These are phyloP conservation scores for Takakia lepidozioides DNA, from an alignment of 225 moss, liverwort and hornwort genomes.

Conservation along the genomic window DNA sequence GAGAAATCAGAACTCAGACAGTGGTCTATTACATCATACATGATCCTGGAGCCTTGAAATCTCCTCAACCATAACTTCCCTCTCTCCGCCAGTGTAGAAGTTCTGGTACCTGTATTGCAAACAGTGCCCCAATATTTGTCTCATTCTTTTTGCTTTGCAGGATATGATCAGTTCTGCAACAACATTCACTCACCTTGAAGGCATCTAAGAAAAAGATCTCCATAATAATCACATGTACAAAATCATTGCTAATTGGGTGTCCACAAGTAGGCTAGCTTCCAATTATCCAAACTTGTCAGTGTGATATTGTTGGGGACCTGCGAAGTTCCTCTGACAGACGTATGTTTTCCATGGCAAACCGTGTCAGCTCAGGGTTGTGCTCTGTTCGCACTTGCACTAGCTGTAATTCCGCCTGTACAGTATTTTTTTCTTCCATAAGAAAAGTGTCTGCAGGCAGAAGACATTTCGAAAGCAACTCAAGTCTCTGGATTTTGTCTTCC, in stretches of 20 bases:
- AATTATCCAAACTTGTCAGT: no score
- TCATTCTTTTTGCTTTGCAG: no score
- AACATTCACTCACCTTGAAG: no score
- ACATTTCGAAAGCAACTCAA: slow-evolving; percentile 53
- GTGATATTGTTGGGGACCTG: no score
- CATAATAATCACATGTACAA: no score
- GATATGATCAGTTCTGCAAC: no score
- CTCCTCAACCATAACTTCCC: slow-evolving; percentile 37
- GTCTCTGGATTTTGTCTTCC: slow-evolving; percentile 67
- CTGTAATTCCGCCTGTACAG: slow-evolving; percentile 52
- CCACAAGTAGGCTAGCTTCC: no score
- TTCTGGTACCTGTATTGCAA: slow-evolving; percentile 36
- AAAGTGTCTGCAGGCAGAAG: slow-evolving; percentile 32
- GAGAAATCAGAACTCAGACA: no score
- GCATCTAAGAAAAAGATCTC: no score
- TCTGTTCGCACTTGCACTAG: slow-evolving; percentile 41
- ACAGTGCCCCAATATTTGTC: no score
- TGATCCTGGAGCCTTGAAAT: slow-evolving; percentile 33
- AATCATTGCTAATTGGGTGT: no score
- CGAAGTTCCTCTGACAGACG: slow-evolving; percentile 61
- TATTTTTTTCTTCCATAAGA: slow-evolving; percentile 44
- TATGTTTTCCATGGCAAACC: slow-evolving; percentile 74
- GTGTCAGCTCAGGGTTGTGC: slow-evolving; percentile 72
- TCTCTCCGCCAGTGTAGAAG: slow-evolving; percentile 18
- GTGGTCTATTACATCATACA: slow-evolving; percentile 18